A percentile compares a stretch with the other conserved stretches of the same genome.
phyloP scores from a whole-genome alignment of 1,284 basidiomycete species.

The Boletus mariae region DNA sequence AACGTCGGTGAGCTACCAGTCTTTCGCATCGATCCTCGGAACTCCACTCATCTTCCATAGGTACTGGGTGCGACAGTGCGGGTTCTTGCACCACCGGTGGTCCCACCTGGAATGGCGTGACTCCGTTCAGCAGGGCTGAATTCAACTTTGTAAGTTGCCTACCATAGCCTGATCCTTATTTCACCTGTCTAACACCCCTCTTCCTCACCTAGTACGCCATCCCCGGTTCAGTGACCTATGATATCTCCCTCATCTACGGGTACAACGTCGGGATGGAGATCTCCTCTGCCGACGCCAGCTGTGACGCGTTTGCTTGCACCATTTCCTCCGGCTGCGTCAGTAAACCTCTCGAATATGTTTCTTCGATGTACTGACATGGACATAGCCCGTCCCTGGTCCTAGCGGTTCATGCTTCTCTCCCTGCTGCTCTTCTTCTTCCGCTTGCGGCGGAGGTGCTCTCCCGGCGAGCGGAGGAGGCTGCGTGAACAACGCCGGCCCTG shows the following conservation, averaged over 20 bases:
- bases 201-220: constrained; percentile 22
- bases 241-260: constrained; percentile 37
- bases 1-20: constrained; percentile 28
- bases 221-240: constrained; percentile 33
- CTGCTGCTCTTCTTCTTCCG: constrained; percentile 21
- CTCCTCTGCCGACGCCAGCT: constrained; percentile 26
- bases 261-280: constrained; percentile 38
- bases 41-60: constrained; percentile 16
- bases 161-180: neutral
- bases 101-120: constrained; percentile 24
- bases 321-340: constrained; percentile 11
- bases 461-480: constrained; percentile 26
- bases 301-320: constrained; percentile 26
- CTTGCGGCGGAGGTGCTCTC: constrained; percentile 22
- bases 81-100: constrained; percentile 31
- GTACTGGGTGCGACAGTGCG: constrained; percentile 29
- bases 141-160: constrained; percentile 23
- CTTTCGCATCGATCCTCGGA: neutral
- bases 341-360: neutral
- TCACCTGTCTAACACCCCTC: neutral
- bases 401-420: constrained; percentile 23
- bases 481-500: constrained; percentile 19
- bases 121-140: constrained; percentile 27
- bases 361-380: constrained; percentile 2
- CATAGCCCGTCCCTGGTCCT: constrained; percentile 26